Evolutionary conservation across 2,329 filamentous ascomycete species (phyloP), one percentile per base, ranked within the genome.

Genomic region (Thelonectria olida): DNA sequence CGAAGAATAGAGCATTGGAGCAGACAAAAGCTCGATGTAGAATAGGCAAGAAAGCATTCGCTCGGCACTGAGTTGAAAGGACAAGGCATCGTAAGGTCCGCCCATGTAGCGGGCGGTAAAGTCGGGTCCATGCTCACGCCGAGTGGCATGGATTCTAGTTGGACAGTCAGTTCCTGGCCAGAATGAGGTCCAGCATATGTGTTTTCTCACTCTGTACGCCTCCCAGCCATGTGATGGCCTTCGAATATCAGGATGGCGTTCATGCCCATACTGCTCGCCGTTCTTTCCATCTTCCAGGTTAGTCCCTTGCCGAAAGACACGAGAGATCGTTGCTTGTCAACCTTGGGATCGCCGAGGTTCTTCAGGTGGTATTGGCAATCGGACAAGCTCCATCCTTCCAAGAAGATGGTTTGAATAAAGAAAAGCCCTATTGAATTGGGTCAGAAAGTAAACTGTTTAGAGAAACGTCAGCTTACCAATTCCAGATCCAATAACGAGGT

Each of bases 331-430:
- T 36, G 3, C 38, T 44, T 44, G 12, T 54, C 9, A 20, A 54
- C 15, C 12, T 54, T 54, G 7, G 25, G 50, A 44, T 44, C 7
- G n/a, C 38, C 2, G 8, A 54, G 10, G 17, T 42, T 54, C 25
- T 54, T 42, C 2, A 54, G 38, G 25, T 54, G 8, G 23, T 54
- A 54, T 22, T 54, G 1, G 38, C 25, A 54, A 44, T 52, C 12
- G 2, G 20, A 28, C 6, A 52, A 25, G 22, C 15, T 41, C 34
- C 22, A 52, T 28, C 20, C 36, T 41, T 52, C 12, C 6, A 52
- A 20, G 34, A 52, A 52, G 15, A 52, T 42, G 4, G 20, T 52
- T 41, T 52, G 6, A 13, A 27, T n/a, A 6, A 54, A 54, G 25
- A 31, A 54, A 15, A 54, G n/a, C 15, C 36, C 50, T 54, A 44